phyloP scores from a whole-genome alignment of 306 rosid species.

The Rubus parviflorus region DNA sequence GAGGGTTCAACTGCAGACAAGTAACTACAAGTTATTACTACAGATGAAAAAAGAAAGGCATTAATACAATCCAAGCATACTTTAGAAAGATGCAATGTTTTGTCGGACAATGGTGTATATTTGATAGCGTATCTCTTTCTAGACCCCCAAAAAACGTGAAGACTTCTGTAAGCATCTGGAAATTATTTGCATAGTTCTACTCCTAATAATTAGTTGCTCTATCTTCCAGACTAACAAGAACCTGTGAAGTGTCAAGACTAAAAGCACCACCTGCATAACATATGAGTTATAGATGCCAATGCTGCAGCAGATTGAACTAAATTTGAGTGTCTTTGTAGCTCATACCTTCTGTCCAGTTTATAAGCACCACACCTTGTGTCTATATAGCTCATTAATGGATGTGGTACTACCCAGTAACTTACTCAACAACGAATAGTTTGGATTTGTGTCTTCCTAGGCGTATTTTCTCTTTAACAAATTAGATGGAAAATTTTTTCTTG shows the following conservation, averaged over 20 bases:
- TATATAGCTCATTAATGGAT: constrained; percentile 1
- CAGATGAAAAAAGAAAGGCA: neutral
- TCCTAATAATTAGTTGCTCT: neutral
- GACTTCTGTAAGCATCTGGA: neutral
- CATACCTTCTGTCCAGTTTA: neutral
- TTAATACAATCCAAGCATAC: neutral
- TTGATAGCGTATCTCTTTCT: neutral
- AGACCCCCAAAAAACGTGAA: neutral
- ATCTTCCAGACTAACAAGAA: neutral
- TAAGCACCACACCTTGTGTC: neutral
- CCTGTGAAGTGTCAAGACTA: neutral
- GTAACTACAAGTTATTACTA: constrained; percentile 5
- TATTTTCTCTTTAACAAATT: neutral
- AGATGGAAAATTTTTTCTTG: neutral
- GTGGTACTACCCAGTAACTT: neutral
- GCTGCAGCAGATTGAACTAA: constrained; percentile 4
- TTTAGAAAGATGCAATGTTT: neutral
- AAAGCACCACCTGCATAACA: neutral
- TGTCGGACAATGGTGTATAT: constrained; percentile 11
- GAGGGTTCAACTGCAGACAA: constrained; percentile 77
- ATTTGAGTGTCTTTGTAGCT: neutral
- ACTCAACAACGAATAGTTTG: neutral
- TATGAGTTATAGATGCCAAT: neutral
- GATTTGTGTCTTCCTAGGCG: neutral
- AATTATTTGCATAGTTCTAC: neutral